Base-by-base conservation (phyloP, 2,329 filamentous ascomycete genomes). In the Stachybotrys chartarum region DNA sequence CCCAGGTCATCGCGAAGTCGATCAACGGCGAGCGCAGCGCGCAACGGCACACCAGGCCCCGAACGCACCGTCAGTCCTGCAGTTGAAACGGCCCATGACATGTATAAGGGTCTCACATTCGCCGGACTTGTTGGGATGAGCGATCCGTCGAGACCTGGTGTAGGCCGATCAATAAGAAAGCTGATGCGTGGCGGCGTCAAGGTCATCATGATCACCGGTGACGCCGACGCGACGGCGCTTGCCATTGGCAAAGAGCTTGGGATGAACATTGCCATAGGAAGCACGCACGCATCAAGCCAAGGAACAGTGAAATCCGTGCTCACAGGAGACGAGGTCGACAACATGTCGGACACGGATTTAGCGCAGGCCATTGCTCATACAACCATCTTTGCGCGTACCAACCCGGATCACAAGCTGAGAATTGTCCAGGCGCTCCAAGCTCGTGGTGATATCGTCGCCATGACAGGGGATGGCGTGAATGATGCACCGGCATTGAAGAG, bases 181-280 rank as follows among this genome's bases (percentile, higher is more conserved):
- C 77, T 99, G 55, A 93, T 97, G 87, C 85, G 91, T 51, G 94
- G 94, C 54, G 93, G 93, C 45, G 94, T 99, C 59, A 94, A 91
- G 70, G 90, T 99, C 51, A 95, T 99, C 63, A 99, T 99, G 94
- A 97, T 99, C 62, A 99, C 94, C 10, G 94, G 94, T 56, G 94
- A 99, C 70, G 91, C 94, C 16, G 91, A 97, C 69, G 91, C 91
- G 1, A 99, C 94, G 3, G 94, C 94, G 3, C 79, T 97, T 50
- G 94, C 94, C 0, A 97, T 99, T 68, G 94, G 90, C 32, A 90
- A 83, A 71, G 93, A 96, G 66, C 80, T 99, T n/a, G 94, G 94
- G 46, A 99, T 99, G 90, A 85, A 86, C 2, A 83, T 97, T 55
- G 81, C 79, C 11, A 70, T 73, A 54, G 76, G 76, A 60, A 81